Conservation (phyloP, 176 grass and related monocot genomes). For the Zea luxurians region DNA sequence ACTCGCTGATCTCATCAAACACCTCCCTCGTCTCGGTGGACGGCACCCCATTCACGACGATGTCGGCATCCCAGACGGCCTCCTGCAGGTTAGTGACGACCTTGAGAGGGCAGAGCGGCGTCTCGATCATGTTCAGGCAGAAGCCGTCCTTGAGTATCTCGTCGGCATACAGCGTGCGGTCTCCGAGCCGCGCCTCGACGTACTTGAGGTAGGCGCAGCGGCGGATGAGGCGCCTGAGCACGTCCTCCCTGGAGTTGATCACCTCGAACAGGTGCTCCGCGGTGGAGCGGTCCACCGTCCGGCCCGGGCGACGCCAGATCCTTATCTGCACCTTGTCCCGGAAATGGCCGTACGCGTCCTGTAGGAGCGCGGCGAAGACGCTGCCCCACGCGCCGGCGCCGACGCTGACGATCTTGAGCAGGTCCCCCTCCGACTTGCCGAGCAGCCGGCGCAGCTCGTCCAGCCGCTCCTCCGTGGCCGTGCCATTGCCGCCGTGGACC, state of each 20-base stretch:
- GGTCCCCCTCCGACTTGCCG: constrained; percentile 77
- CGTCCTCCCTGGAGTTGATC: constrained; percentile 95
- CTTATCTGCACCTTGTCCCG: constrained; percentile 95
- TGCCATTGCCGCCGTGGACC: constrained; percentile 45
- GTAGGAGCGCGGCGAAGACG: constrained; percentile 86
- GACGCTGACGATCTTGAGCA: constrained; percentile 95
- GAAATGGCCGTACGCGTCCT: constrained; percentile 84
- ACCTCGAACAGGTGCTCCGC: constrained; percentile 92
- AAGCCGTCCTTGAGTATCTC: constrained; percentile 90
- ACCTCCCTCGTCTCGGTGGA: constrained; percentile 90
- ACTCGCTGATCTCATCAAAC: constrained; percentile 88
- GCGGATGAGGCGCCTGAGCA: constrained; percentile 79
- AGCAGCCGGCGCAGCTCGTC: constrained; percentile 78
- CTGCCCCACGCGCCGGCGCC: constrained; percentile 96
- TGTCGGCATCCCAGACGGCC: constrained; percentile 97
- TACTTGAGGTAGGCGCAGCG: constrained; percentile 95
- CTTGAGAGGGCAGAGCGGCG: constrained; percentile 88
- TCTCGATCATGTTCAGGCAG: constrained; percentile 94
- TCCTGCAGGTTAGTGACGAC: constrained; percentile 97
- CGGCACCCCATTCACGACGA: constrained; percentile 87
- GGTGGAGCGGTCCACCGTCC: constrained; percentile 62
- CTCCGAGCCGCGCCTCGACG: constrained; percentile 87
- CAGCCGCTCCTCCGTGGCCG: constrained; percentile 67
- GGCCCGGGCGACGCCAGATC: constrained; percentile 77
- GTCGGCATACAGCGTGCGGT: constrained; percentile 77